These are phyloP conservation scores for Beauveria varroae DNA, from an alignment of 2,329 filamentous ascomycete genomes.

Conservation along the genomic window DNA sequence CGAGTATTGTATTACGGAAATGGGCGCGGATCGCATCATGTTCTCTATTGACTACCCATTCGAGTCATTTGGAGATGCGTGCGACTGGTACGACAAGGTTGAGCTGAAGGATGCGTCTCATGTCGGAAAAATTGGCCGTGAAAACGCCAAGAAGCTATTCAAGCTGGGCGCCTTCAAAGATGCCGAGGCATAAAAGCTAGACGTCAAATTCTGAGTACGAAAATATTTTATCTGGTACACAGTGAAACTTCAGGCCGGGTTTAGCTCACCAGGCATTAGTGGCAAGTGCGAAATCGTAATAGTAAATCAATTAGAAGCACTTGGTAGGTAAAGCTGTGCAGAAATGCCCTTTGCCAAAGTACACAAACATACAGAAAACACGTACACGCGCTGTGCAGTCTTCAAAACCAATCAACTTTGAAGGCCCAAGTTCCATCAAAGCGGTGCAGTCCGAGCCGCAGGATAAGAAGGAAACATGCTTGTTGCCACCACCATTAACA, in stretches of 20 bases:
- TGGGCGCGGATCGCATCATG: slow-evolving; percentile 43
- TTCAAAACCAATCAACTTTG: not conserved
- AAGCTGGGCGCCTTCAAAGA: slow-evolving; percentile 31
- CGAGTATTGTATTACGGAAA: slow-evolving; percentile 39
- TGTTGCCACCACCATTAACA: slow-evolving; percentile 9
- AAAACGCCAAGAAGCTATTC: slow-evolving; percentile 35
- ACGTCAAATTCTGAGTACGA: not conserved
- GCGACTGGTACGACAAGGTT: slow-evolving; percentile 33
- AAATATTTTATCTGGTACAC: not conserved
- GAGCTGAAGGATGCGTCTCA: slow-evolving; percentile 24
- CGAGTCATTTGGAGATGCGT: slow-evolving; percentile 36
- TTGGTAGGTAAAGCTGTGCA: slow-evolving; percentile 7
- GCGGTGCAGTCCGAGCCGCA: slow-evolving; percentile 2
- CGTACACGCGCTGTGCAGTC: slow-evolving; percentile 9
- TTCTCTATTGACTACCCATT: slow-evolving; percentile 48
- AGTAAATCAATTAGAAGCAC: not conserved
- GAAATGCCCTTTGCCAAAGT: not conserved
- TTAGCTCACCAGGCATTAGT: not conserved
- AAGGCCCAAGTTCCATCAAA: slow-evolving; percentile 5
- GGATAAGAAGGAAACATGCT: slow-evolving; percentile 4
- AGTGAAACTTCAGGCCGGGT: not conserved
- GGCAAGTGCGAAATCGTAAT: not conserved
- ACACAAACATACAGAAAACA: slow-evolving; percentile 5
- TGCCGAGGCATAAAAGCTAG: slow-evolving; percentile 11
- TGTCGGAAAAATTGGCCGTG: slow-evolving; percentile 33